Conservation (phyloP, 2,329 filamentous ascomycete genomes). For the Botrytis porri region DNA sequence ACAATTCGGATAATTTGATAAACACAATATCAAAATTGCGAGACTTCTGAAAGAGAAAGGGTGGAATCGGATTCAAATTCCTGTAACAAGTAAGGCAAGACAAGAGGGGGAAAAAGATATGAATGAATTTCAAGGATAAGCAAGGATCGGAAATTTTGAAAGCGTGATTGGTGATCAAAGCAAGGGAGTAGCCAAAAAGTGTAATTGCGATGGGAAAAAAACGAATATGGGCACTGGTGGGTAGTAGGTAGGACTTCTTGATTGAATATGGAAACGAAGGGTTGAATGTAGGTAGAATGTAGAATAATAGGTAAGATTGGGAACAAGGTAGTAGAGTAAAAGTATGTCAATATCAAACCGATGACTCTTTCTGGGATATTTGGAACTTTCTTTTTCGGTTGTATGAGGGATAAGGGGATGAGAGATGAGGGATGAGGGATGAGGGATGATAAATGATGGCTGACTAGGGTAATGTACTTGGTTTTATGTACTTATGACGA, state of each 20-base stretch:
- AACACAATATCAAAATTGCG: background rate
- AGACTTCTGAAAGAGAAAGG: background rate
- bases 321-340: background rate
- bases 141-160: background rate
- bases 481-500: background rate
- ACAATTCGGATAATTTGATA: background rate
- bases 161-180: background rate
- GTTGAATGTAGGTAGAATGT: too few species aligned
- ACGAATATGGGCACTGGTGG: background rate
- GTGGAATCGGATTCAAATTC: background rate
- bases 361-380: background rate
- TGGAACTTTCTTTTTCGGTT: background rate
- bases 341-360: background rate
- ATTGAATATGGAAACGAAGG: too few species aligned
- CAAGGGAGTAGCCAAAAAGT: background rate
- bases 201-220: background rate
- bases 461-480: background rate
- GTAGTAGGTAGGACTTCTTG: too few species aligned
- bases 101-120: background rate
- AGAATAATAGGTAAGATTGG: background rate
- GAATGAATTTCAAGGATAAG: constrained; percentile 2
- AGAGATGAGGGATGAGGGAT: background rate
- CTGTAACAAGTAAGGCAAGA: background rate
- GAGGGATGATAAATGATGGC: background rate
- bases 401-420: background rate